A percentile compares a stretch with the other conserved stretches of the same genome.
Evolutionary conservation across 2,329 filamentous ascomycete species (phyloP).

Genomic region (Pseudohalonectria lignicola): DNA sequence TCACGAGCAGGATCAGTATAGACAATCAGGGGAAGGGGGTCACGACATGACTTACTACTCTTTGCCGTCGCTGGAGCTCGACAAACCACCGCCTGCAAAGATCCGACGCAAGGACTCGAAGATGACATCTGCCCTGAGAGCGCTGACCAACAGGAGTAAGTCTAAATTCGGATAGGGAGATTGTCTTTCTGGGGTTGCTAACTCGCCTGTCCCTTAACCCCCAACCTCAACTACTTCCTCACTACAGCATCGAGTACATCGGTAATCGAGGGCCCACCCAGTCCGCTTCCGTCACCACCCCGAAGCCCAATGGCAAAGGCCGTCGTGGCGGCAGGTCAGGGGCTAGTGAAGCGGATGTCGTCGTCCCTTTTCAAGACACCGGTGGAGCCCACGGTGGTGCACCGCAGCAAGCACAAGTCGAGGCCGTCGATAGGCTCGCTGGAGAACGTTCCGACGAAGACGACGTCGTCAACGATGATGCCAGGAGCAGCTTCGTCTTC

Average conservation of each 20-base stretch:
- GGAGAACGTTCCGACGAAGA: slow-evolving; percentile 6
- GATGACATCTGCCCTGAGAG: slow-evolving; percentile 28
- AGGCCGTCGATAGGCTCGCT: slow-evolving; percentile 16
- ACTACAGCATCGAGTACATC: slow-evolving; percentile 13
- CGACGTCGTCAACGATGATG: neutral
- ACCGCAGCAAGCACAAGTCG: slow-evolving; percentile 24
- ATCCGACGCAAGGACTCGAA: slow-evolving; percentile 27
- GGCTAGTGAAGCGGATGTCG: slow-evolving; percentile 22
- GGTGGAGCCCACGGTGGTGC: slow-evolving; percentile 30
- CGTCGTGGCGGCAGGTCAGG: slow-evolving; percentile 1
- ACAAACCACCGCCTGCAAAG: slow-evolving; percentile 18
- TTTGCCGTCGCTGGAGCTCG: neutral
- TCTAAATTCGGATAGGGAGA: neutral
- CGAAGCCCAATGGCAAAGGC: slow-evolving; percentile 3
- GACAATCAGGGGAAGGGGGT: neutral
- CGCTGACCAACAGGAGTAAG: slow-evolving; percentile 26
- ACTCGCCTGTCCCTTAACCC: neutral
- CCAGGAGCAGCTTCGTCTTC: slow-evolving; percentile 8
- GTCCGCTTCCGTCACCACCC: neutral
- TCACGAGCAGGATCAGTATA: too few relatives aligned
- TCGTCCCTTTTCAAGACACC: slow-evolving; percentile 24
- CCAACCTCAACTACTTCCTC: neutral
- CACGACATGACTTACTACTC: neutral
- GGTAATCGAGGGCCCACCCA: slow-evolving; percentile 7
- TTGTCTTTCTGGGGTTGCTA: neutral